phyloP scores from a whole-genome alignment of 2,329 filamentous ascomycete species.

The Fusarium solani-melongenae region DNA sequence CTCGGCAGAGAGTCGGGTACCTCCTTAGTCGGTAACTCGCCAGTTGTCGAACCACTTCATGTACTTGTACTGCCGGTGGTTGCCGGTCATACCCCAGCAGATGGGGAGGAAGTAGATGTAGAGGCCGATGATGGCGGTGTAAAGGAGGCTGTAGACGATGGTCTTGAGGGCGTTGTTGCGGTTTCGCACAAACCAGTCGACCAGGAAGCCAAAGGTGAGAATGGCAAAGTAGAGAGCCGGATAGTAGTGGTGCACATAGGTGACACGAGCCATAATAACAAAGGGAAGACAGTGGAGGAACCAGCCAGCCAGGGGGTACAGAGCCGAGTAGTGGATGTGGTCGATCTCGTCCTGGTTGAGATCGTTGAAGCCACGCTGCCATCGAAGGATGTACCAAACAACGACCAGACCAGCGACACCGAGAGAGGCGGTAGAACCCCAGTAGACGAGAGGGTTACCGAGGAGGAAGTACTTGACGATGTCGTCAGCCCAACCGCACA shows the following conservation, averaged over 20 bases:
- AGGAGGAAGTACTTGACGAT: conserved; percentile 99
- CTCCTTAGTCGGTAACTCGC: conserved; percentile 76
- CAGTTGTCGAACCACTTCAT: conserved; percentile 93
- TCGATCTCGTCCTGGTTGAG: conserved; percentile 85
- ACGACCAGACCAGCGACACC: conserved; percentile 78
- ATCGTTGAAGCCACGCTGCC: conserved; percentile 94
- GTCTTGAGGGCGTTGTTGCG: conserved; percentile 73
- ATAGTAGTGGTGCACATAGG: conserved; percentile 99
- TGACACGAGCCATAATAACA: conserved; percentile 97
- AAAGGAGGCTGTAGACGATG: conserved; percentile 78
- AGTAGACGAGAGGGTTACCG: conserved; percentile 96
- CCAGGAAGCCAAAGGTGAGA: conserved; percentile 85
- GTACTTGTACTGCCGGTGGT: conserved; percentile 85
- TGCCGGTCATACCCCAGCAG: conserved; percentile 94
- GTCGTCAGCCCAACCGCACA: conserved; percentile 98
- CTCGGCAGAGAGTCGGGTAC: background rate
- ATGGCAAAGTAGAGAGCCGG: conserved; percentile 98
- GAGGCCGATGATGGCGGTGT: conserved; percentile 78
- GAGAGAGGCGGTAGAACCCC: conserved; percentile 87
- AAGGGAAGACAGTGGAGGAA: conserved; percentile 97
- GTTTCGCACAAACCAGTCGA: conserved; percentile 83
- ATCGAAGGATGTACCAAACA: conserved; percentile 88
- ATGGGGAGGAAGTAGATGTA: conserved; percentile 94
- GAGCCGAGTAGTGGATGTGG: conserved; percentile 90
- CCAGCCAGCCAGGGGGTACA: conserved; percentile 95